Evolutionary conservation across 495 filamentous ascomycete genomes (phyloP).

Genomic region (Podospora bellae-mahoneyi): DNA sequence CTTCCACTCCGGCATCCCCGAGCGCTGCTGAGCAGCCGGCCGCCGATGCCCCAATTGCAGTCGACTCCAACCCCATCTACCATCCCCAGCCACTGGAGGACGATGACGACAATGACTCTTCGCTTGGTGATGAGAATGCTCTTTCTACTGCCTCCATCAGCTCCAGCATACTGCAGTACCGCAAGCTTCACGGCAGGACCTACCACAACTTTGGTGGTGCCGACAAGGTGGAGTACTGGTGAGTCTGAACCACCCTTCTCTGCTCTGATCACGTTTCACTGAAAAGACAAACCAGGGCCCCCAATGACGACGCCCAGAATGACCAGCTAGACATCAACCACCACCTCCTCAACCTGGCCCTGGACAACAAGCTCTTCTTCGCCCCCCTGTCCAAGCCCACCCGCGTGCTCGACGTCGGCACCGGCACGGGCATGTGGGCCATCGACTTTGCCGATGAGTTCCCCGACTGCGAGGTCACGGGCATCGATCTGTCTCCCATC

Average conservation of each 20-base stretch:
- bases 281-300: constrained; percentile 20
- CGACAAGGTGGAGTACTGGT: neutral
- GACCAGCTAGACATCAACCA: constrained; percentile 44
- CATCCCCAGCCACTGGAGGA: neutral
- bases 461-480: constrained; percentile 52
- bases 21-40: neutral
- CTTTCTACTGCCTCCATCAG: constrained; percentile 6
- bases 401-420: constrained; percentile 62
- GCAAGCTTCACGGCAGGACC: constrained; percentile 9
- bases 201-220: constrained; percentile 7
- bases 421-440: constrained; percentile 50
- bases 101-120: constrained; percentile 2
- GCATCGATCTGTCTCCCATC: constrained; percentile 61
- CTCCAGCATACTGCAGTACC: constrained; percentile 9
- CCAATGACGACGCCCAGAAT: constrained; percentile 41
- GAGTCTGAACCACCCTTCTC: neutral
- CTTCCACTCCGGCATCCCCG: neutral
- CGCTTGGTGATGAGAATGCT: neutral
- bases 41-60: neutral
- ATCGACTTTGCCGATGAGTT: constrained; percentile 49
- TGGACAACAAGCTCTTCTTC: constrained; percentile 54
- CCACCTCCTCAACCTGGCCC: constrained; percentile 37
- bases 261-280: no score
- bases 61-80: neutral
- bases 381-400: constrained; percentile 49